Conservation (phyloP, 768 basidiomycete genomes). For the Lactarius hengduanensis region DNA sequence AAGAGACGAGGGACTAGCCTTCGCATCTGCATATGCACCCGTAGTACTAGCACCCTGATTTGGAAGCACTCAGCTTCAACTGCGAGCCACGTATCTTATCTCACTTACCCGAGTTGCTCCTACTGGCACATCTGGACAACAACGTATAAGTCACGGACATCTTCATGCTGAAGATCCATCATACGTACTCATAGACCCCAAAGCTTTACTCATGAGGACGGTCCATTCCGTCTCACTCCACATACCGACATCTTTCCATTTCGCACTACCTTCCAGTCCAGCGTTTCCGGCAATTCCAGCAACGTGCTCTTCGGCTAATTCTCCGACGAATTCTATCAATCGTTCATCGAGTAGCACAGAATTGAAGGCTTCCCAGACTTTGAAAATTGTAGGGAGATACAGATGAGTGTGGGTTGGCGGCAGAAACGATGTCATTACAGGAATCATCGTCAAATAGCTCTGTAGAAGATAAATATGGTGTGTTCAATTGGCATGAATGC, state of each 20-base stretch:
- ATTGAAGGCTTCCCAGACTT: constrained; percentile 77
- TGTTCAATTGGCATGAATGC: neutral
- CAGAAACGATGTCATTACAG: constrained; percentile 74
- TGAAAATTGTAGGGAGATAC: constrained; percentile 72
- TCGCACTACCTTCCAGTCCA: constrained; percentile 54
- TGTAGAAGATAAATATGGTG: constrained; percentile 33
- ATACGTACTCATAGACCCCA: constrained; percentile 72
- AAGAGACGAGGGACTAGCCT: constrained; percentile 53
- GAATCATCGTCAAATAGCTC: constrained; percentile 69
- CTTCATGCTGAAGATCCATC: neutral
- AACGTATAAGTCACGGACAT: neutral
- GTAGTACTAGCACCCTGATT: constrained; percentile 61
- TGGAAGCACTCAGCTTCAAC: constrained; percentile 20
- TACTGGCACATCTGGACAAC: constrained; percentile 61
- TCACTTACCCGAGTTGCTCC: constrained; percentile 58
- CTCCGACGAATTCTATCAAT: constrained; percentile 66
- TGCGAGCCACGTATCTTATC: neutral
- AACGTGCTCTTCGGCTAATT: constrained; percentile 69
- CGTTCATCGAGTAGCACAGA: constrained; percentile 73
- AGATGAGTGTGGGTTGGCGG: constrained; percentile 63
- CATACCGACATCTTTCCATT: constrained; percentile 85
- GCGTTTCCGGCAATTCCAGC: constrained; percentile 52
- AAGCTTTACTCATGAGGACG: constrained; percentile 75
- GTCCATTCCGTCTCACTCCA: constrained; percentile 85
- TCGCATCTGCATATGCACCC: constrained; percentile 64